Evolutionary conservation across 352 stramenopile species (phyloP), one percentile per base, ranked within the genome.

Genomic region (Globisporangium carolinianum): DNA sequence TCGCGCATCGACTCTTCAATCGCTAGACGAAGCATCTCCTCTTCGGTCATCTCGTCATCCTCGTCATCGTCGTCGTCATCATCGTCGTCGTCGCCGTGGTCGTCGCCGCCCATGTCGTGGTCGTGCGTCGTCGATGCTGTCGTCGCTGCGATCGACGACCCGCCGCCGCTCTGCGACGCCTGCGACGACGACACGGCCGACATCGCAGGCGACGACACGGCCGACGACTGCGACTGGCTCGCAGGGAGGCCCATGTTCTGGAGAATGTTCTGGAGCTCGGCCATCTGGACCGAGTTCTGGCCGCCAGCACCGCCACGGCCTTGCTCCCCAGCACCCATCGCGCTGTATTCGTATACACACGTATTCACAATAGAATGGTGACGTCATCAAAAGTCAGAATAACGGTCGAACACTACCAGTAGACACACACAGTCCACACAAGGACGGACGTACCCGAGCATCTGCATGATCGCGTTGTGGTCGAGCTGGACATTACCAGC

Each of bases 381-480:
- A 47, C 6, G 18, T 35, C 6, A 41, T 50, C 7, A 41, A 14
- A 12, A 43, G 42, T 32, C 15, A 56, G 24, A 24, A 24, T 24
- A 24, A 24, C 2, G 24, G 24, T 24, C 24, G 24, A 24, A 24
- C 24, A 24, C 24, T 24, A 2, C 1, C 24, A 24, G 24, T 24
- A 36, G 6, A 12, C 14, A 6, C 6, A 15, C 9, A 35, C 15
- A 17, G 32, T 7, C 3, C 18, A 38, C 14, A 6, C 17, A 12
- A 37, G 10, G 36, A 14, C 43, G 9, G 17, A 49, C 62, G 18
- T 71, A 87, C 73, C 85, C 86, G 38, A 96, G 77, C 80, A 96
- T 93, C 66, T 96, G 85, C 85, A 96, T 94, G 68, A 96, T 93
- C 48, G 85, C 83, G 65, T 93, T 95, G 66, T 94, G 85, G 66